Percentiles rank a stretch among this genome's conserved stretches.
Conservation (phyloP, 1,284 basidiomycete species). For the Schizophyllum commune region DNA sequence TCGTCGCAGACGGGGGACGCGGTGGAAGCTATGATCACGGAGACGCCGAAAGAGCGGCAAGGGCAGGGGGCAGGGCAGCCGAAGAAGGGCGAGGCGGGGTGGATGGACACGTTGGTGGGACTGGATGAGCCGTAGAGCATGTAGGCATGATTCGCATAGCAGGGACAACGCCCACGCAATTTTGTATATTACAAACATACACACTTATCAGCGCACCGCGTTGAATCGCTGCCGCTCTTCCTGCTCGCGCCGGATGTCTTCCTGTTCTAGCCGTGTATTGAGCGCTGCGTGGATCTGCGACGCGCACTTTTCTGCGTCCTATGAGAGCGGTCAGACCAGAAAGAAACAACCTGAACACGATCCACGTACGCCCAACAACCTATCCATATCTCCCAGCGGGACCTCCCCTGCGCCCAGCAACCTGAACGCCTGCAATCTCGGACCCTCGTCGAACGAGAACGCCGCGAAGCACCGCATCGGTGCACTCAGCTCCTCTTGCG, state of each 20-base stretch:
- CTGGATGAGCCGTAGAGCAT: slow-evolving; percentile 13
- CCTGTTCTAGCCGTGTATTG: slow-evolving; percentile 11
- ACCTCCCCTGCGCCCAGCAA: slow-evolving; percentile 52
- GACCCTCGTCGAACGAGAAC: slow-evolving; percentile 31
- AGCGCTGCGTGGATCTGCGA: slow-evolving; percentile 10
- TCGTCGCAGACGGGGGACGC: slow-evolving; percentile 13
- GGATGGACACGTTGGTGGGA: slow-evolving; percentile 8
- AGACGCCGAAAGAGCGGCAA: background rate
- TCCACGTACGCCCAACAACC: slow-evolving; percentile 41
- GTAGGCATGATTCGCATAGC: background rate
- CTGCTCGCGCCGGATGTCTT: slow-evolving; percentile 11
- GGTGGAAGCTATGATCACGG: slow-evolving; percentile 8
- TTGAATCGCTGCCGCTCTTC: slow-evolving; percentile 1
- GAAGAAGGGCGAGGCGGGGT: slow-evolving; percentile 3
- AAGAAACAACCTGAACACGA: background rate
- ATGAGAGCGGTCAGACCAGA: background rate
- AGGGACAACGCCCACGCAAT: background rate
- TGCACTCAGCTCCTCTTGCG: slow-evolving; percentile 55
- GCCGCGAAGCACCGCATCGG: slow-evolving; percentile 51
- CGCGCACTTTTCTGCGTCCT: slow-evolving; percentile 12
- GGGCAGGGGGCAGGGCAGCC: background rate
- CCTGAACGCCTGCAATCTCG: slow-evolving; percentile 52
- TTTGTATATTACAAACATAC: background rate
- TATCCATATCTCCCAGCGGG: slow-evolving; percentile 34
- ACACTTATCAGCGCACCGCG: background rate